Base-by-base conservation (phyloP, 129 eudicot genomes). In the Heracleum sosnowskyi region DNA sequence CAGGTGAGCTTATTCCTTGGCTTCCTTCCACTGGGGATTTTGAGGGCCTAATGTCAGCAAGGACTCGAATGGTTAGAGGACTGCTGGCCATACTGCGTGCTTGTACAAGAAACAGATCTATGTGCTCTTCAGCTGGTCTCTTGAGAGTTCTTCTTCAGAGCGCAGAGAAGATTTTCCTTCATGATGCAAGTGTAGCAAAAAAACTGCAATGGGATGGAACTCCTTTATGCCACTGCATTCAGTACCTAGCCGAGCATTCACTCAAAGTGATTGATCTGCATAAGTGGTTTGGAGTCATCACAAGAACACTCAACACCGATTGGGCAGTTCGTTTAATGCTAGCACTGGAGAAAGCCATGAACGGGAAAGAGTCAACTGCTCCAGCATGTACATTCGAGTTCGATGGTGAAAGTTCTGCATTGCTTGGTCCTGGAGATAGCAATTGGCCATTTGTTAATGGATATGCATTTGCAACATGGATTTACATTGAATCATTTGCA, bases 351-450 rank as follows among this genome's bases (percentile, higher is more conserved):
- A 96, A 90, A 84, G 97, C 97, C 57, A 83, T 96, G 84, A 85
- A 83, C 37, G 97, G 97, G 77, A 89, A 90, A 86, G 99, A 96
- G 84, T 87, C 92, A 12, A 86, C 85, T 76, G 97, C 97, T 81
- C 99, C 99, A 36, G 83, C 92, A 31, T 81, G 92, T 69, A 90
- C 99, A 60, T 96, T 96, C 80, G 99, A 96, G 85, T 96, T 96
- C 40, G 99, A 96, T 81, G 99, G 99, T 78, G 99, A 96, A 85
- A 96, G 99, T 83, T 96, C 99, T 79, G 99, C 97, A 80, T 85
- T 96, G 81, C 89, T 96, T 75, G 99, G 99, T 82, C 97, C 99
- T 69, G 99, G 99, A 46, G 99, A 96, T 81, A 92, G 97, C 84
- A 90, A 92, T 53, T 96, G 99, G 99, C 99, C 99, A 36, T 96